These are phyloP conservation scores for Hsuehochloa calcarea DNA, from an alignment of 176 grass and related monocot genomes.

Conservation along the genomic window DNA sequence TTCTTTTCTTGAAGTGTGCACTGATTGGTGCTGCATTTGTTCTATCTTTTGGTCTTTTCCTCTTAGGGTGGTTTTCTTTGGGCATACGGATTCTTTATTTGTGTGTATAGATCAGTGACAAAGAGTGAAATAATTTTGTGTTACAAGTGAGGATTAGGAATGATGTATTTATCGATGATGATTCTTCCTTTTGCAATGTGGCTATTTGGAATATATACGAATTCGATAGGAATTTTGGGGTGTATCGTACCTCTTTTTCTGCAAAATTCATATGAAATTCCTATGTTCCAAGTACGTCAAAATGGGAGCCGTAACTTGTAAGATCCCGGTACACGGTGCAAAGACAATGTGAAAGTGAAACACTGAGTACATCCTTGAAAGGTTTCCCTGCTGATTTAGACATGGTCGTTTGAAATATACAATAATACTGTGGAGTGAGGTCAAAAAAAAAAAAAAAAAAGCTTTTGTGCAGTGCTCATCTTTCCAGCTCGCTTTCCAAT, in stretches of 20 bases:
- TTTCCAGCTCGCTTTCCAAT: constrained; percentile 15
- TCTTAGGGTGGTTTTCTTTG: constrained; percentile 1
- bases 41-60: constrained; percentile 6
- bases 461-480: constrained; percentile 14
- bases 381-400: background rate
- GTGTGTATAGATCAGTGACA: constrained; percentile 39
- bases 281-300: background rate
- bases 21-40: constrained; percentile 12
- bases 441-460: constrained; percentile 13
- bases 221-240: background rate
- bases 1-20: background rate
- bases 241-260: no score
- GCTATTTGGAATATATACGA: background rate
- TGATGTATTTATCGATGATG: background rate
- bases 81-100: constrained; percentile 29
- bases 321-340: background rate
- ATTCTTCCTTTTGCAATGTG: background rate
- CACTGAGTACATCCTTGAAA: constrained; percentile 18
- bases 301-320: background rate
- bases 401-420: background rate
- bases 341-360: background rate
- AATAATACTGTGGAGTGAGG: background rate
- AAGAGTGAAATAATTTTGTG: background rate
- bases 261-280: background rate
- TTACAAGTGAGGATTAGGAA: background rate